Conservation (phyloP, 306 rosid genomes). For the Purshia tridentata region DNA sequence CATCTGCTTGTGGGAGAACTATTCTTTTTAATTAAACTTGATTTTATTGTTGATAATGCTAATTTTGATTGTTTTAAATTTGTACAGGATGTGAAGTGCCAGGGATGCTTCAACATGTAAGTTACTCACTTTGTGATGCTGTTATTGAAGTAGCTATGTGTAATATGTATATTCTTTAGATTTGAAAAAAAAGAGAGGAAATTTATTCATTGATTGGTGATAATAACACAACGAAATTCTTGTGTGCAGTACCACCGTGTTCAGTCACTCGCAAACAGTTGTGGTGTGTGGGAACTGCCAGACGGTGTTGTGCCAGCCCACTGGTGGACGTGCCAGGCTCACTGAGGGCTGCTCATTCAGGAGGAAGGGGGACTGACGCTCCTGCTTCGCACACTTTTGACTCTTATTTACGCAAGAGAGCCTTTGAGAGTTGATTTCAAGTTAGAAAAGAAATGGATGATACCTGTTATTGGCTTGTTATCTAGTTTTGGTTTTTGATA, state of each 20-base stretch:
- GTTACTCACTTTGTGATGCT: neutral
- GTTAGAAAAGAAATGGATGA: slow-evolving; percentile 7
- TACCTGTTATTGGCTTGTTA: slow-evolving; percentile 8
- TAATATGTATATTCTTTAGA: neutral
- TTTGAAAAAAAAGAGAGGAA: neutral
- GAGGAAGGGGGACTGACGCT: slow-evolving; percentile 41
- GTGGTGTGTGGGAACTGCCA: slow-evolving; percentile 58
- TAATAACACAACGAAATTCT: neutral
- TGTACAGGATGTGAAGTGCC: slow-evolving; percentile 46
- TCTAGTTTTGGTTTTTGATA: slow-evolving; percentile 1
- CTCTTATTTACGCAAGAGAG: neutral
- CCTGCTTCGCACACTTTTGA: slow-evolving; percentile 13
- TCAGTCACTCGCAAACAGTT: slow-evolving; percentile 49
- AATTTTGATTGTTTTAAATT: neutral
- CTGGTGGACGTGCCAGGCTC: slow-evolving; percentile 50
- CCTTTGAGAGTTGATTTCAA: neutral
- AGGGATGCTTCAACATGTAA: slow-evolving; percentile 52
- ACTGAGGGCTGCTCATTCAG: slow-evolving; percentile 55
- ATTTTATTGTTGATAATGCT: neutral
- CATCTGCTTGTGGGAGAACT: too few relatives aligned
- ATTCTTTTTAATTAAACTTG: neutral
- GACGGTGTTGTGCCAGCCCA: slow-evolving; percentile 50
- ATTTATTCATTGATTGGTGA: neutral
- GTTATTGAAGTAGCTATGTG: neutral
- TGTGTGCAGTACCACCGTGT: slow-evolving; percentile 46